phyloP scores from a whole-genome alignment of 768 basidiomycete species.

The Podaxis pistillaris region DNA sequence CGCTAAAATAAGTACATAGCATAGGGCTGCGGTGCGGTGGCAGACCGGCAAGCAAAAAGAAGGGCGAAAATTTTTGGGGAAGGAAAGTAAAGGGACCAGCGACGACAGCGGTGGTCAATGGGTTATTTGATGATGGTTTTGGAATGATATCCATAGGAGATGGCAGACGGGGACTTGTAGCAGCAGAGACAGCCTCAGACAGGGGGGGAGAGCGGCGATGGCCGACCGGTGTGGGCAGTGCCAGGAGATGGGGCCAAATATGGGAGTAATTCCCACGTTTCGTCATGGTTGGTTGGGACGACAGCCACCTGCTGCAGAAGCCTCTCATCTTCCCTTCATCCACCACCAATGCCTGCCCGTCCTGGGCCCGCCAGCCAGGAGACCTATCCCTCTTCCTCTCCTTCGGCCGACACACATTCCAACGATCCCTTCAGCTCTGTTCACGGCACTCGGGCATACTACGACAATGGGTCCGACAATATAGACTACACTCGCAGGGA shows the following conservation, averaged over 20 bases:
- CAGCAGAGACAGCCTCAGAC: not conserved
- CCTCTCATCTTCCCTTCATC: conserved; percentile 6
- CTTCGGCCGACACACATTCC: conserved; percentile 58
- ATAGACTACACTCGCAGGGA: conserved; percentile 57
- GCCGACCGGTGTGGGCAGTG: not conserved
- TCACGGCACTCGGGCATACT: conserved; percentile 44
- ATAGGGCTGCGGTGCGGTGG: not conserved
- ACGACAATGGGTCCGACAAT: conserved; percentile 76
- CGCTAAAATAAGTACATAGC: not conserved
- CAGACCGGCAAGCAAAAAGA: not conserved
- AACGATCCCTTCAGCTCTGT: conserved; percentile 63
- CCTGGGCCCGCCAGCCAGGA: conserved; percentile 58
- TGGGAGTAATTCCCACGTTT: conserved; percentile 5
- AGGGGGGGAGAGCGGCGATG: not conserved
- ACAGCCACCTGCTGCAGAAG: conserved; percentile 10
- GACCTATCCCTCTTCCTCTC: conserved; percentile 62
- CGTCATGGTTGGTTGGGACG: conserved; percentile 9
- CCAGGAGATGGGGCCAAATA: not conserved
- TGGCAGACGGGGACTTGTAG: not conserved
- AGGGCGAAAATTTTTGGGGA: not conserved
- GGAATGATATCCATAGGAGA: not conserved
- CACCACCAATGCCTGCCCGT: conserved; percentile 49
- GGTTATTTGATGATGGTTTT: not conserved
- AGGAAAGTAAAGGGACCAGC: not conserved
- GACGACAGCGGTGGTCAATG: not conserved